A percentile compares a stretch with the other conserved stretches of the same genome.
Evolutionary conservation across 805 yeast species (phyloP).

Genomic region (Vanderwaltozyma verrucispora): DNA sequence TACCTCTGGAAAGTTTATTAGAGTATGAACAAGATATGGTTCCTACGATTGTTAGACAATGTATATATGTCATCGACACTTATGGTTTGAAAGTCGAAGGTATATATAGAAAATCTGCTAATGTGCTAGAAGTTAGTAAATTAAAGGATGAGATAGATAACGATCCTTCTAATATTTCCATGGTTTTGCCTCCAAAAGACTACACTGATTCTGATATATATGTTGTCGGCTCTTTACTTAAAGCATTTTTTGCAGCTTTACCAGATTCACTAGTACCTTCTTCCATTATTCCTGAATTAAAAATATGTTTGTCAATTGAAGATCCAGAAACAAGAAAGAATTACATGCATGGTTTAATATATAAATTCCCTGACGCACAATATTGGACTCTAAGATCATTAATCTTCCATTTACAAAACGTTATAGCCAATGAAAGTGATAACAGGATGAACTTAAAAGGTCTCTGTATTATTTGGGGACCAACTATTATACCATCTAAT

Average conservation of each 20-base stretch:
- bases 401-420: slow-evolving; percentile 73
- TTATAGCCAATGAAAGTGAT: slow-evolving; percentile 47
- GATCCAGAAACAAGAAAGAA: slow-evolving; percentile 58
- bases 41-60: slow-evolving; percentile 80
- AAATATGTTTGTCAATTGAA: slow-evolving; percentile 55
- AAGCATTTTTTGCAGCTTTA: slow-evolving; percentile 69
- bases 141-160: slow-evolving; percentile 60
- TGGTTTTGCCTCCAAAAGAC: slow-evolving; percentile 44
- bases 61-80: slow-evolving; percentile 76
- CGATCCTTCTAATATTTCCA: slow-evolving; percentile 57
- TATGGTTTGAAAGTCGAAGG: slow-evolving; percentile 85
- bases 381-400: slow-evolving; percentile 84
- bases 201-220: slow-evolving; percentile 73
- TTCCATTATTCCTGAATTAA: slow-evolving; percentile 20
- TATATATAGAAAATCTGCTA: slow-evolving; percentile 79
- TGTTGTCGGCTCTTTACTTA: slow-evolving; percentile 78
- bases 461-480: slow-evolving; percentile 92
- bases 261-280: slow-evolving; percentile 46
- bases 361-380: slow-evolving; percentile 86
- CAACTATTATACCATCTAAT: slow-evolving; percentile 64
- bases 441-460: slow-evolving; percentile 80
- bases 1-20: slow-evolving; percentile 66
- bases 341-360: slow-evolving; percentile 73
- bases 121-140: slow-evolving; percentile 60
- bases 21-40: slow-evolving; percentile 84